Evolutionary conservation across 1,139 yeast genomes (phyloP), one percentile per base, ranked within the genome.

Genomic region (Pichia sp.): DNA sequence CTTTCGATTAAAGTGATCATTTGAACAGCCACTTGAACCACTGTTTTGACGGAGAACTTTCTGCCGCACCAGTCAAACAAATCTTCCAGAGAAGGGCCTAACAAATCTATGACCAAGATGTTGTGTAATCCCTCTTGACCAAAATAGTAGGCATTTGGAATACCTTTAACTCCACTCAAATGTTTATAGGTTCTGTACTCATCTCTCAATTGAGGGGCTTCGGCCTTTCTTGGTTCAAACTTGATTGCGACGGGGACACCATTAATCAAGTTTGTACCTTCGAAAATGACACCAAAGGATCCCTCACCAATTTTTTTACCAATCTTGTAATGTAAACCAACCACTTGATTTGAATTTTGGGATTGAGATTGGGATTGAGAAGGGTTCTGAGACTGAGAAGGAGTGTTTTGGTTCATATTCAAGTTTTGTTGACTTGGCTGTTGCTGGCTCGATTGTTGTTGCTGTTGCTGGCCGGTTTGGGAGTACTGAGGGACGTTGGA

Each of bases 51-150:
- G 53, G 86, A 78, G 70, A 93, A 93, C 64, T 85, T 81, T 60
- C 99, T 81, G 40, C 97, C 97, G 74, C 99, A 93, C 98, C 97
- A 92, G 72, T 93, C 98, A 71, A 93, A 93, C 68, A 93, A 77
- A 73, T 93, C 99, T 71, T 93, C 99, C 60, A 93, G 76, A 1
- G 96, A 88, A 2, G 99, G 99, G 17, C 99, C 99, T 62, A 93
- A 79, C 58, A 93, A 78, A 71, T 93, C 98, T 66, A 93, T 91
- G 47, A 93, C 96, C 62, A 93, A 78, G 55, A 93, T 90, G 72
- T 91, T 91, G 73, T 93, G 97, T 65, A 91, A 81, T 24, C 99
- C 98, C 72, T 93, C 99, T 71, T 93, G 98, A 55, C 99, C 99
- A 71, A 91, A 93, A 67, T 83, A 85, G 68, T 85, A 86, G 16